These are phyloP conservation scores for Fraxinus velutina DNA, from an alignment of 305 asterid species.

Conservation along the genomic window DNA sequence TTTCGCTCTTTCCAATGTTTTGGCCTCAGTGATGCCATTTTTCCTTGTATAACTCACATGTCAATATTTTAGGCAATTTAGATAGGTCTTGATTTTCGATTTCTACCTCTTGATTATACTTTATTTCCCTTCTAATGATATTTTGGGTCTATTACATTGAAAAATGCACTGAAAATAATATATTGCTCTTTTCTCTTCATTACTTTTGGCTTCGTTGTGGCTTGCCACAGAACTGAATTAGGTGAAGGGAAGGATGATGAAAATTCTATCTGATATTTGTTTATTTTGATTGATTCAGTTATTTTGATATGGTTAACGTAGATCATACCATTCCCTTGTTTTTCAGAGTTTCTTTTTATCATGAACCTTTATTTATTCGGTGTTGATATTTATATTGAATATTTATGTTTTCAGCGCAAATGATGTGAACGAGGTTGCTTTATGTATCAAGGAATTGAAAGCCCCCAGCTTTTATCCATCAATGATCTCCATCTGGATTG, in stretches of 20 bases:
- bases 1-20: neutral
- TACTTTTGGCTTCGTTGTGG: neutral
- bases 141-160: neutral
- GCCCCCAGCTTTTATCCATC: conserved; percentile 43
- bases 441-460: conserved; percentile 42
- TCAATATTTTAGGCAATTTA: neutral
- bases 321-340: neutral
- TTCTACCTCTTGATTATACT: neutral
- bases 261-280: neutral
- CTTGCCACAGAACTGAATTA: neutral
- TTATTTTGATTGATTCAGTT: neutral
- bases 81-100: neutral
- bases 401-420: conserved; percentile 34
- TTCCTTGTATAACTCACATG: neutral
- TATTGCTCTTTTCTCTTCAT: neutral
- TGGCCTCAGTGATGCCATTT: neutral
- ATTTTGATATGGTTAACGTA: neutral
- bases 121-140: neutral
- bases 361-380: neutral
- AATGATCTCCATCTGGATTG: conserved; percentile 49
- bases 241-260: neutral
- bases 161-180: neutral
- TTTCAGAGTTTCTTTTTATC: neutral
- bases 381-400: neutral
- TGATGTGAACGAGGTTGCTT: conserved; percentile 45